A percentile compares a stretch with the other conserved stretches of the same genome.
phyloP scores from a whole-genome alignment of 1,284 basidiomycete species.

The Xanthoconium separans region DNA sequence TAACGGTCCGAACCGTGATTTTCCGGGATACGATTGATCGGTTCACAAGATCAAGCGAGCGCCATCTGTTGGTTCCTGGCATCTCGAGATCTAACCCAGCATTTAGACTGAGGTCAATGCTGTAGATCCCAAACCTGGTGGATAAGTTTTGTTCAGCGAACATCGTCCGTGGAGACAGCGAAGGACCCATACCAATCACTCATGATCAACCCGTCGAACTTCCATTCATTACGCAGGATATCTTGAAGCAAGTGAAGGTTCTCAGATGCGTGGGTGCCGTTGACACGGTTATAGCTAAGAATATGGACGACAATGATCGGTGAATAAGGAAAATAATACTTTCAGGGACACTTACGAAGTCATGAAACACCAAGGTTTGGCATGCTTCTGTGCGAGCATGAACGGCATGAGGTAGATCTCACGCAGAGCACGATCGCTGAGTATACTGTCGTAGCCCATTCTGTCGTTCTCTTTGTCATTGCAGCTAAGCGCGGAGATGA shows the following conservation, averaged over 20 bases:
- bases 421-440: conserved; percentile 68
- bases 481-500: too few relatives aligned
- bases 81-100: conserved; percentile 81
- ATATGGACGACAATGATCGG: conserved; percentile 1
- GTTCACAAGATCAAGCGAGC: conserved; percentile 61
- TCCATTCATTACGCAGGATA: conserved; percentile 77
- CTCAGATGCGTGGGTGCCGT: conserved; percentile 73
- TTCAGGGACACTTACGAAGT: conserved; percentile 51
- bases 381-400: conserved; percentile 76
- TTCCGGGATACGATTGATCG: conserved; percentile 65
- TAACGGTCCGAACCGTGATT: conserved; percentile 61
- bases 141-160: not conserved
- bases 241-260: conserved; percentile 58
- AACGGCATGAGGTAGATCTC: conserved; percentile 85
- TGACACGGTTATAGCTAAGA: conserved; percentile 63
- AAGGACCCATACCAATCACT: conserved; percentile 64
- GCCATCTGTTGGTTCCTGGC: conserved; percentile 73
- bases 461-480: conserved; percentile 77
- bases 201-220: conserved; percentile 70
- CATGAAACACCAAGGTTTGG: conserved; percentile 71
- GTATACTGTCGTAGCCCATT: conserved; percentile 58
- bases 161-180: too few relatives aligned
- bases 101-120: conserved; percentile 63
- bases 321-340: not conserved
- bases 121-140: conserved; percentile 66